Base-by-base conservation (phyloP, 257 asterid genomes). In the Coffea canephora region DNA sequence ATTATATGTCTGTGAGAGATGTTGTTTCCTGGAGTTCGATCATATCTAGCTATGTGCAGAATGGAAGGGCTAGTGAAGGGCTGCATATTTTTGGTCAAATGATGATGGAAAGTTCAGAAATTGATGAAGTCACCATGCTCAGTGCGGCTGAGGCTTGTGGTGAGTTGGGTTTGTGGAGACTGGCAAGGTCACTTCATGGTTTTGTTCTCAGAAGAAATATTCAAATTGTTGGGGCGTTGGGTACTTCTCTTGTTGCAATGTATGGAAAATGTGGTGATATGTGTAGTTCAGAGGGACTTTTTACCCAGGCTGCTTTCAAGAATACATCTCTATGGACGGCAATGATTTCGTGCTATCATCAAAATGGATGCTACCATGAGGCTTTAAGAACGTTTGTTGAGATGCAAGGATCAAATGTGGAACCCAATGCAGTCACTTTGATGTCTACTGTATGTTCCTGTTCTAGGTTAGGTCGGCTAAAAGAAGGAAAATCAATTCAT, bases 241-340 rank as follows among this genome's bases (percentile, higher is more conserved):
- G 78, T 69, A 93, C 91, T 80, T 95, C 97, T 79, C 90, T 95
- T 43, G 83, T 93, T 85, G 91, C 98, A 36, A 95, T 95, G 98
- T 93, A 95, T 74, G 98, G 92, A 39, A 95, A 91, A 83, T 86
- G 89, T 73, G 87, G 96, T n/a, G 99, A 95, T 66, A 65, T 79
- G 77, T 59, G 79, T 55, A 87, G 88, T 81, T 97, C 96, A 0
- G 91, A 89, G 61, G 77, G 82, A 80, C 71, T 91, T 82, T 86
- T 93, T 59, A 23, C 39, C 46, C 46, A 65, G 74, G 73, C 80
- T 78, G 85, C 85, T 71, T 76, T 78, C 81, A 89, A 46, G 48
- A 85, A 81, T 68, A 87, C 87, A 76, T 77, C 86, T 77, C 87
- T 90, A 5, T 93, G 97, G 97, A 91, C 99, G 6, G 88, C 98